These are phyloP conservation scores for Furcasterigmium furcatum DNA, from an alignment of 2,329 filamentous ascomycete genomes.

Conservation along the genomic window DNA sequence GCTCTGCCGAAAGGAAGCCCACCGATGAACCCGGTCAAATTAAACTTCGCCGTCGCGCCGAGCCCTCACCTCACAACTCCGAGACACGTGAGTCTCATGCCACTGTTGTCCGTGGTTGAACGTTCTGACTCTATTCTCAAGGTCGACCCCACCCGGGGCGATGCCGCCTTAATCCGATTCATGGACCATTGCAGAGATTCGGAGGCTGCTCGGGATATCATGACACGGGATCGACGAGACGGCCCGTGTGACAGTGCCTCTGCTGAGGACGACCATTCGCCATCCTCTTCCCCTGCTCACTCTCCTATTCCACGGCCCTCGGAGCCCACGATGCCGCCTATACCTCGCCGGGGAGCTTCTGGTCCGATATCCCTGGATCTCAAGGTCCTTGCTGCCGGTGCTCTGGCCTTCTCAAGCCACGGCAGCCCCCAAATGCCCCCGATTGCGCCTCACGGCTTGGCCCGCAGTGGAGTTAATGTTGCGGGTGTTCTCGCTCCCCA, in stretches of 20 bases:
- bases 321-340: neutral
- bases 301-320: conserved; percentile 3
- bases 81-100: neutral
- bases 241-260: conserved; percentile 1
- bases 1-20: conserved; percentile 35
- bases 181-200: conserved; percentile 62
- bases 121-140: conserved; percentile 47
- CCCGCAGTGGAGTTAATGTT: neutral
- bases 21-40: conserved; percentile 18
- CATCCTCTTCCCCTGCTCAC: conserved; percentile 9
- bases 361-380: conserved; percentile 17
- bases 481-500: conserved; percentile 6
- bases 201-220: neutral
- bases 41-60: conserved; percentile 28
- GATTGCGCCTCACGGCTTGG: no score
- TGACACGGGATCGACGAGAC: no score
- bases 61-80: conserved; percentile 45
- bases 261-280: conserved; percentile 5
- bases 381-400: conserved; percentile 25
- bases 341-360: neutral
- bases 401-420: conserved; percentile 18
- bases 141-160: conserved; percentile 54
- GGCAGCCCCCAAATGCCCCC: no score
- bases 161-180: conserved; percentile 64
- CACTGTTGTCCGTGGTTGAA: neutral